phyloP scores from a whole-genome alignment of 2,329 filamentous ascomycete species.

The Aspergillus transmontanensis region DNA sequence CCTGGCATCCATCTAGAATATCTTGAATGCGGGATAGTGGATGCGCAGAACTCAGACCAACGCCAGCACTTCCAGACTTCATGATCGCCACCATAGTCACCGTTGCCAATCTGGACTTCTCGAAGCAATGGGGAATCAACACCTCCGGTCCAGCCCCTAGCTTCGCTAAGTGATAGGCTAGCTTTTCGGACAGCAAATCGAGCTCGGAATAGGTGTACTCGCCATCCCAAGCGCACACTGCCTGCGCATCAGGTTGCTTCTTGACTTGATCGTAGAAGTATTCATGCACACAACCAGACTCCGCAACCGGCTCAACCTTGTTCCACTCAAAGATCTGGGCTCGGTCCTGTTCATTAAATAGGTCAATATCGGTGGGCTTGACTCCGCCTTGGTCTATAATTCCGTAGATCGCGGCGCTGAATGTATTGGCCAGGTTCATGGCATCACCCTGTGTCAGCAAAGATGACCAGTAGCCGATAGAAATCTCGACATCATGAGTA shows the following conservation, averaged over 20 bases:
- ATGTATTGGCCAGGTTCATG: neutral
- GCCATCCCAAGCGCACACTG: slow-evolving; percentile 6
- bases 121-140: slow-evolving; percentile 8
- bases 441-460: neutral
- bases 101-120: slow-evolving; percentile 8
- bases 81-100: slow-evolving; percentile 8
- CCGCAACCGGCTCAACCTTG: neutral
- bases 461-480: neutral
- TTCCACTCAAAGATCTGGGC: slow-evolving; percentile 2
- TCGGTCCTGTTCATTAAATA: neutral
- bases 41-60: slow-evolving; percentile 10
- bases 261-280: neutral
- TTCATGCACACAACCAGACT: neutral
- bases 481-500: neutral
- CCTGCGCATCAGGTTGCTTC: neutral
- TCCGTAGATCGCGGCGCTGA: neutral
- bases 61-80: slow-evolving; percentile 8
- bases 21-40: slow-evolving; percentile 6
- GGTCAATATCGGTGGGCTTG: neutral
- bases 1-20: neutral
- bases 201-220: slow-evolving; percentile 1
- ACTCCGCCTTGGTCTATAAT: neutral
- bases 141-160: slow-evolving; percentile 24
- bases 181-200: neutral
- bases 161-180: neutral